phyloP scores from a whole-genome alignment of 2,329 filamentous ascomycete species.

The Trichophyton equinum region DNA sequence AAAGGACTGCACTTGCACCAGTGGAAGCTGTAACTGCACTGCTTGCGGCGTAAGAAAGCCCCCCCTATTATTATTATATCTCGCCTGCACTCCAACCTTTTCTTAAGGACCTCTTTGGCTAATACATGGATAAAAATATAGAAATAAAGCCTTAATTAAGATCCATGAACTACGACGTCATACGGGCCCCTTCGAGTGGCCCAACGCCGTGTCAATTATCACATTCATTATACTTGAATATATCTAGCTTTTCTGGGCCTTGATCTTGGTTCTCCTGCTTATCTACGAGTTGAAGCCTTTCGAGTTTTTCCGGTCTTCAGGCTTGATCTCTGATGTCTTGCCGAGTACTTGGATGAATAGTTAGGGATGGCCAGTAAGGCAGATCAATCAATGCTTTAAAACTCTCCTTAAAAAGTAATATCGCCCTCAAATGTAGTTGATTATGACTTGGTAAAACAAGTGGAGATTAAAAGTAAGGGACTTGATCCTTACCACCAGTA shows the following conservation, averaged over 20 bases:
- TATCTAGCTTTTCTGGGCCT: not conserved
- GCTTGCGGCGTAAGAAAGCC: conserved; percentile 10
- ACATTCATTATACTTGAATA: not conserved
- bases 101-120: not conserved
- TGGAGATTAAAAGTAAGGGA: too few species aligned
- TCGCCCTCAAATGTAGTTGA: not conserved
- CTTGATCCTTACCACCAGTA: too few species aligned
- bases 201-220: not conserved
- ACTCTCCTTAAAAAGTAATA: not conserved
- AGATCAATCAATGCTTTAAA: not conserved
- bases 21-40: conserved; percentile 12
- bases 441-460: too few species aligned
- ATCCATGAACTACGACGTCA: not conserved
- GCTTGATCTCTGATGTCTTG: not conserved
- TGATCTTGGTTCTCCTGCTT: not conserved
- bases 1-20: conserved; percentile 11
- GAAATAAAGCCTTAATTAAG: not conserved
- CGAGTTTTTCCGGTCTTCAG: not conserved
- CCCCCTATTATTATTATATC: not conserved
- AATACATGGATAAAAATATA: not conserved
- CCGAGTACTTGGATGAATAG: not conserved
- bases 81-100: too few species aligned
- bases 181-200: not conserved
- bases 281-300: not conserved
- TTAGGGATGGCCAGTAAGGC: not conserved